Percentiles rank a stretch among this genome's conserved stretches.
These are phyloP conservation scores for Aspergillus persii DNA, from an alignment of 2,329 filamentous ascomycete species.

Conservation along the genomic window DNA sequence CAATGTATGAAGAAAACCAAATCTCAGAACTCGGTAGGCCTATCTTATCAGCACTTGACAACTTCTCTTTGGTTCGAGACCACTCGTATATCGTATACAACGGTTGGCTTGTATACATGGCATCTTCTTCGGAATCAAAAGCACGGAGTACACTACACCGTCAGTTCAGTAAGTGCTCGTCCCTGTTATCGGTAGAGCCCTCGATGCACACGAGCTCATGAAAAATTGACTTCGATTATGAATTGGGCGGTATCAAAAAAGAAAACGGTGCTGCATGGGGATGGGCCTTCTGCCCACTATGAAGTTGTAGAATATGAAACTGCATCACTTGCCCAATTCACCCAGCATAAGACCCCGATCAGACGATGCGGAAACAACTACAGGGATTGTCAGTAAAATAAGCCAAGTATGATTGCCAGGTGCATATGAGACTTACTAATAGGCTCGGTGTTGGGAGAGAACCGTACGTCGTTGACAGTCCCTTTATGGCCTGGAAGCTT, in stretches of 20 bases:
- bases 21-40: not conserved
- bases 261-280: not conserved
- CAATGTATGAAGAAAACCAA: not conserved
- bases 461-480: slow-evolving; percentile 90
- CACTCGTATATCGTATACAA: not conserved
- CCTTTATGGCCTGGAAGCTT: slow-evolving; percentile 95
- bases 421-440: slow-evolving; percentile 65
- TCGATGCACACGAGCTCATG: not conserved
- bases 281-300: not conserved
- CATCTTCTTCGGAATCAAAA: not conserved
- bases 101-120: not conserved
- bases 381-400: slow-evolving; percentile 6
- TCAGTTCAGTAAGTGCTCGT: not conserved
- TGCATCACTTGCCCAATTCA: slow-evolving; percentile 65
- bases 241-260: not conserved
- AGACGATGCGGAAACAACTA: slow-evolving; percentile 87
- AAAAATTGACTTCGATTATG: not conserved
- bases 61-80: not conserved
- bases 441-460: slow-evolving; percentile 79
- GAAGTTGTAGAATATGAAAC: not conserved
- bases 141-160: too few relatives aligned
- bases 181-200: not conserved
- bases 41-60: not conserved
- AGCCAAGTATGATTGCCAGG: not conserved
- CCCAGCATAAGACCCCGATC: slow-evolving; percentile 81